Base-by-base conservation (phyloP, 768 basidiomycete species). In the Suillus subluteus region DNA sequence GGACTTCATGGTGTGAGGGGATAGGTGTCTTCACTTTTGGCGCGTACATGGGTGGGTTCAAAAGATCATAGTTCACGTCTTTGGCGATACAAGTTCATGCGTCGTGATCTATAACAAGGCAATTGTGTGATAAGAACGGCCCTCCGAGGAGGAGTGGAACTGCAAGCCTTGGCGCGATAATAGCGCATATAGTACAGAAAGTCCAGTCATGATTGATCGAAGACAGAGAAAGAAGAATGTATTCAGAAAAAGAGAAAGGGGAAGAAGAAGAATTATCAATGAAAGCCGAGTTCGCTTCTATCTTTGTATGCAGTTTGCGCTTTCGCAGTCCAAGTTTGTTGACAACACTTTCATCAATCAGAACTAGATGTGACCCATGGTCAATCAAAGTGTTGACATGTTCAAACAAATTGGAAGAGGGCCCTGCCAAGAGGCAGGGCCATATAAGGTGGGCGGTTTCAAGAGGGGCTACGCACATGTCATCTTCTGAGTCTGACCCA, bases 61-160 rank as follows among this genome's bases (percentile, higher is more conserved):
- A 11, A 0, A 74, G 58, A 16, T 75, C 64, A 9, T 56, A 73
- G 21, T 58, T 38, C 0, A 18, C 13, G 4, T 65, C 18, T 26
- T 66, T 66, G 37, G 5, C 21, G 13, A 62, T 62, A 66, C 65
- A 66, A 1, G 61, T 1, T 50, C 46, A 21, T n/a, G n/a, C n/a
- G n/a, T n/a, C n/a, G n/a, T 66, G 65, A 54, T 66, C 65, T n/a
- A 66, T 66, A 21, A 62, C 40, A 23, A 48, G 26, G 1, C 30
- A 23, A 43, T 66, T 66, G 21, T 55, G 50, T 3, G 21, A 52
- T 35, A 66, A 43, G 46, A 48, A 48, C 0, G 46, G 46, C 1
- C 46, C 46, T 11, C 46, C 46, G 2, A 48, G 46, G n/a, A 48
- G 46, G n/a, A 48, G 46, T 0, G 46, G n/a, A 11, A 48, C 46